A percentile compares a stretch with the other conserved stretches of the same genome.
These are phyloP conservation scores for Trypethelium eluteriae DNA, from an alignment of 495 filamentous ascomycete species.

Conservation along the genomic window DNA sequence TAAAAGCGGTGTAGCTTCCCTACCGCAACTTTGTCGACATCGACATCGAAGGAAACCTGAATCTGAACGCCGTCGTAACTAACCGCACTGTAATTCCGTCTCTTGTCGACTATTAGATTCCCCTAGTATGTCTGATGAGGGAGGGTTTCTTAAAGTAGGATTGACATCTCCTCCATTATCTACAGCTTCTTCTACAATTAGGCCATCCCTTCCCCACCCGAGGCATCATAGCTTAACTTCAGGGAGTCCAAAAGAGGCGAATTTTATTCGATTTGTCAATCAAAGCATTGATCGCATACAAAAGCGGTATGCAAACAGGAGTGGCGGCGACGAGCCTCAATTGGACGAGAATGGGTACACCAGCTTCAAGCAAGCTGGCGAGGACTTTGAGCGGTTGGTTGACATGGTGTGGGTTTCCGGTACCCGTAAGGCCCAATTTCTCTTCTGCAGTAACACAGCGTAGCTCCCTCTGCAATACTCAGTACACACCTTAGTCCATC, in stretches of 20 bases:
- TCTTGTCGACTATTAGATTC: background rate
- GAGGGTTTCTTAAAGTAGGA: background rate
- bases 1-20: background rate
- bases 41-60: no score
- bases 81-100: background rate
- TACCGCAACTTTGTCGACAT: background rate
- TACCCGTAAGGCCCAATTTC: slow-evolving; percentile 53
- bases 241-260: slow-evolving; percentile 68
- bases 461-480: background rate
- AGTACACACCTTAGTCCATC: background rate
- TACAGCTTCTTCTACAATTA: slow-evolving; percentile 38
- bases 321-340: slow-evolving; percentile 33
- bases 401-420: slow-evolving; percentile 77
- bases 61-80: background rate
- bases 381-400: slow-evolving; percentile 61
- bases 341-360: slow-evolving; percentile 56
- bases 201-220: slow-evolving; percentile 51
- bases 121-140: background rate
- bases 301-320: slow-evolving; percentile 67
- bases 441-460: background rate
- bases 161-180: background rate
- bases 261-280: slow-evolving; percentile 64
- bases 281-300: slow-evolving; percentile 54
- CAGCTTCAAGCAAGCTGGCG: slow-evolving; percentile 57
- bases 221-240: slow-evolving; percentile 56